Percentiles rank a stretch among this genome's conserved stretches.
Conservation (phyloP, 139 green algal species). For the Spirogloea muscicola region DNA sequence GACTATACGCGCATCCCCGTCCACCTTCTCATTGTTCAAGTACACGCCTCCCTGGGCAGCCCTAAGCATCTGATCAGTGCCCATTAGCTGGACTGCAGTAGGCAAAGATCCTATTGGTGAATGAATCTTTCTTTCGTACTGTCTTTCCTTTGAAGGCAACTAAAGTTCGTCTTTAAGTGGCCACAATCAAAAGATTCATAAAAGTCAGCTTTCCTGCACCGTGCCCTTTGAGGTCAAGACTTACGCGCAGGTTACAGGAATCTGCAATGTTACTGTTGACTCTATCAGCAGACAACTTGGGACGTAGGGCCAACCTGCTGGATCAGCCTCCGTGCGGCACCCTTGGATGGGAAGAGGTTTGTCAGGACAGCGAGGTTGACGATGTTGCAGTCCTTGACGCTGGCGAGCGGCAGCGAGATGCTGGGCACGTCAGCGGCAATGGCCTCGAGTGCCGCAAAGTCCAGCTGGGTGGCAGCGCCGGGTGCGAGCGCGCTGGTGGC, state of each 20-base stretch:
- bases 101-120: too few relatives aligned
- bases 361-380: conserved; percentile 77
- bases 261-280: conserved; percentile 82
- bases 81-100: conserved; percentile 65
- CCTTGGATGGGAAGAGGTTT: conserved; percentile 82
- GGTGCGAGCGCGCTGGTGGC: conserved; percentile 78
- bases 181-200: too few relatives aligned
- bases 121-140: too few relatives aligned
- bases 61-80: too few relatives aligned
- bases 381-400: conserved; percentile 63
- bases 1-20: conserved; percentile 7
- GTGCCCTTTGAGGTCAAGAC: too few relatives aligned
- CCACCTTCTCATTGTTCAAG: conserved; percentile 87
- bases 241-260: too few relatives aligned
- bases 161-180: too few relatives aligned
- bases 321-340: conserved; percentile 66
- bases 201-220: too few relatives aligned
- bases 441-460: conserved; percentile 55
- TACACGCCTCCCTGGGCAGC: conserved; percentile 83
- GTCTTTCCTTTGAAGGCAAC: too few relatives aligned
- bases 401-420: conserved; percentile 49
- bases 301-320: too few relatives aligned
- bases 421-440: conserved; percentile 63
- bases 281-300: conserved; percentile 24
- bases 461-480: conserved; percentile 69